Evolutionary conservation across 306 rosid genomes (phyloP).

Genomic region (Vachellia collinsii): DNA sequence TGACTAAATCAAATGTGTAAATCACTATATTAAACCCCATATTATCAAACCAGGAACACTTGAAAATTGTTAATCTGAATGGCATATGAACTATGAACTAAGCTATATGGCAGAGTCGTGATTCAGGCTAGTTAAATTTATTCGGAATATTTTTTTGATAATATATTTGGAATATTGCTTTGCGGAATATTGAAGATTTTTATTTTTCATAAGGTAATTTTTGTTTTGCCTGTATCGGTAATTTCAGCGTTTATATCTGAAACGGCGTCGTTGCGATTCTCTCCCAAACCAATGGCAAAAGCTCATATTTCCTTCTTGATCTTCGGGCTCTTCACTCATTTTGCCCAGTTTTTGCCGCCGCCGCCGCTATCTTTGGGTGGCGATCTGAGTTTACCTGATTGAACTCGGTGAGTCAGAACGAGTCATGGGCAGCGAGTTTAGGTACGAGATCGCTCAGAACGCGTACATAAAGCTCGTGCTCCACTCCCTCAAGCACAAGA

Average conservation of each 20-base stretch:
- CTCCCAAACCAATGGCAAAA: background rate
- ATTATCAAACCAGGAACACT: no score
- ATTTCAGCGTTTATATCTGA: background rate
- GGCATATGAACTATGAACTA: no score
- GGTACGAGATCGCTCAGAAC: conserved; percentile 75
- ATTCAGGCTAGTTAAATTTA: no score
- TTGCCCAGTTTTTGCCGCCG: background rate
- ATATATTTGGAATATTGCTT: no score
- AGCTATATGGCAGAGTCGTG: no score
- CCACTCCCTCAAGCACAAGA: conserved; percentile 79
- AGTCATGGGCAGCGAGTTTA: conserved; percentile 73
- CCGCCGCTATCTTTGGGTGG: background rate
- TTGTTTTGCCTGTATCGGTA: no score
- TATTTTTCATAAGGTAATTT: no score
- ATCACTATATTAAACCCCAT: no score
- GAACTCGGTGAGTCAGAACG: conserved; percentile 21
- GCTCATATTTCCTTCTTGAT: background rate
- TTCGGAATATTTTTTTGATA: no score
- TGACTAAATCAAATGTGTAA: no score
- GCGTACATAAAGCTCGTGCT: conserved; percentile 87
- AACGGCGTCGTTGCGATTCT: background rate
- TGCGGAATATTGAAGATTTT: no score
- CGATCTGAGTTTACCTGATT: conserved; percentile 1
- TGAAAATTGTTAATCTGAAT: no score
- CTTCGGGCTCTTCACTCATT: background rate